Base-by-base conservation (phyloP, 192 early-diverging fungal species). In the Dimargaris cristalligena region DNA sequence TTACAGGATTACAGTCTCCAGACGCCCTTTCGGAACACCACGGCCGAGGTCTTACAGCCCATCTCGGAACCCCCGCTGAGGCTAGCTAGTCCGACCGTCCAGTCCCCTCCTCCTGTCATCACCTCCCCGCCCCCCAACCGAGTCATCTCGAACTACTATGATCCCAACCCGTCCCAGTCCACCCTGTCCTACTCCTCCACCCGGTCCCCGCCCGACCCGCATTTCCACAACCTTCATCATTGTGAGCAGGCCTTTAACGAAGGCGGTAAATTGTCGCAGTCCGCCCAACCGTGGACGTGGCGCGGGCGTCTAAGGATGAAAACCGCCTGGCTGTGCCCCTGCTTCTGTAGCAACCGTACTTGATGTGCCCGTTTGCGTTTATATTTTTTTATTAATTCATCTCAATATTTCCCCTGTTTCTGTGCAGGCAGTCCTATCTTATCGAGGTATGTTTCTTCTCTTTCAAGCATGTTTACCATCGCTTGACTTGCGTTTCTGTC, bases 191-290 rank as follows among this genome's bases (percentile, higher is more conserved):
- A 52, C 26, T 52, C 50, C 22, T 52, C 50, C 30, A 52, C 50
- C 23, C 50, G 13, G 23, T 52, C 50, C 22, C 26, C 50, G 30
- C 50, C 50, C 30, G 50, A 52, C 50, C 50, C 50, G 13, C 50
- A 52, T 26, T 52, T 52, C 28, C 50, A 52, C 30, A 52, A 52
- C 50, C 50, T 52, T 26, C 50, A 52, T 8, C 30, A 30, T 26
- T 16, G 13, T 26, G 50, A 41, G 38, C 38, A 16, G 50, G 50
- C 30, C 14, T 26, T 52, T 23, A 18, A 52, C 50, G 50, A 52
- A 26, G 50, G 50, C 22, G 50, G 50, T 52, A 52, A 52, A 52
- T 16, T 52, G 30, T 30, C 50, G 6, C 50, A 52, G 50, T 52
- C 50, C 22, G 50, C 50, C 28, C 23, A 52, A 26, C 50, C 50